Evolutionary conservation across 495 filamentous ascomycete genomes (phyloP), one percentile per base, ranked within the genome.

Genomic region (Pyrenula aspistea): DNA sequence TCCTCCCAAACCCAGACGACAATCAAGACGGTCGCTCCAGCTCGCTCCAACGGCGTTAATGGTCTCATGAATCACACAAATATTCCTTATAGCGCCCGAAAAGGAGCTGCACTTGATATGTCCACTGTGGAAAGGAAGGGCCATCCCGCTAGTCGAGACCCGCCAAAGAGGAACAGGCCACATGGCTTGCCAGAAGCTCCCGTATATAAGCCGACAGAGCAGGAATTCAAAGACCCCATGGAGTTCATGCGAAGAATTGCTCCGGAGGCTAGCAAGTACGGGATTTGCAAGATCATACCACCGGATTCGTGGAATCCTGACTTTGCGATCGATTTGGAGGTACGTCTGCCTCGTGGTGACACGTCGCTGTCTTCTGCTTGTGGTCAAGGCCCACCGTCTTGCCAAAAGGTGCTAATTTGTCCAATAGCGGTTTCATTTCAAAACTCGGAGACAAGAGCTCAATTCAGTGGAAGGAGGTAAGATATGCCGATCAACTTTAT

Each of bases 381-480:
- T n/a, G n/a, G n/a, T 42, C 31, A 4, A 42, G 31, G 15, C 8
- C 31, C 4, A 4, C 31, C 4, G 4, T 42, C 22, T 24, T 52
- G 22, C 8, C 19, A 8, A 20, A 21, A 10, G 8, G 4, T 19
- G 4, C 50, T 52, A 24, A 52, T 19, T 10, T 20, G 50, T 57
- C 42, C 57, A 59, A 58, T 62, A 97, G 93, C 83, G 83, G 67
- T 99, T 99, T 65, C 93, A 96, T 67, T 99, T 99, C 70, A 84
- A 89, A 56, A 99, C 93, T 4, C 82, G 93, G 68, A 89, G 91
- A 68, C 94, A 97, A 72, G 93, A 99, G 67, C 80, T 99, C 53
- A 99, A 97, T 67, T 96, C 91, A 15, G 89, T 96, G 53, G 93
- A 99, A 85, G 93, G 93, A 80, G 91, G 91, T 93, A 84, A 80